Base-by-base conservation (phyloP, 768 basidiomycete species). In the Phylloporus sp. region DNA sequence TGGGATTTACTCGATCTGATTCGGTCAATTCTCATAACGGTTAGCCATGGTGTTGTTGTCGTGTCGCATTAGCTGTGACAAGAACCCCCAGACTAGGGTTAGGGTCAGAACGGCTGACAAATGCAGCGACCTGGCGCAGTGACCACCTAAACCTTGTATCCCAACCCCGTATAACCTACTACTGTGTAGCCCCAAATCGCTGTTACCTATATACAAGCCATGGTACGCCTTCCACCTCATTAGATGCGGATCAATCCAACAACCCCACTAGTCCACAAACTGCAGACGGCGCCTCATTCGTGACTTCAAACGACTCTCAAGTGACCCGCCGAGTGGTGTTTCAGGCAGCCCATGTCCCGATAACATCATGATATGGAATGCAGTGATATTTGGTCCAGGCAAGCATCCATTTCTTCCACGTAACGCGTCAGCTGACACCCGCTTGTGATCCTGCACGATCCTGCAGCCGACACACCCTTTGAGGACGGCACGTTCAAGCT, bases 301-400 rank as follows among this genome's bases (percentile, higher is more conserved):
- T 52, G 97, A 99, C 73, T 98, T 99, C 74, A 98, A 97, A 74
- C 81, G 92, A 23, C 80, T 99, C 39, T 91, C 92, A 41, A 86
- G 85, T 22, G 97, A 98, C 66, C 95, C 95, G 5, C 97, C 97
- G 0, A 86, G 89, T 47, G 97, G 97, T 6, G 93, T 99, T 59
- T 95, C 92, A 5, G 97, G 95, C 13, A 95, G 92, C 63, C 95
- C 97, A 65, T 94, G 92, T 66, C 86, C 92, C 3, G 97, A 98
- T 68, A 98, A 98, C 69, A 97, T 99, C 70, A 97, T 98, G 93
- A 79, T 97, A 15, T 99, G 97, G 97, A 99, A 99, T 63, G 97
- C 97, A 2, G 97, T 99, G 51, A 99, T 99, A 56, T 98, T 99
- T 65, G 97, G 97, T 3, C 97, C 97, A 71, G 88, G 95, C 94